Conservation (phyloP, 2,329 filamentous ascomycete genomes). For the Pyricularia pennisetigena region DNA sequence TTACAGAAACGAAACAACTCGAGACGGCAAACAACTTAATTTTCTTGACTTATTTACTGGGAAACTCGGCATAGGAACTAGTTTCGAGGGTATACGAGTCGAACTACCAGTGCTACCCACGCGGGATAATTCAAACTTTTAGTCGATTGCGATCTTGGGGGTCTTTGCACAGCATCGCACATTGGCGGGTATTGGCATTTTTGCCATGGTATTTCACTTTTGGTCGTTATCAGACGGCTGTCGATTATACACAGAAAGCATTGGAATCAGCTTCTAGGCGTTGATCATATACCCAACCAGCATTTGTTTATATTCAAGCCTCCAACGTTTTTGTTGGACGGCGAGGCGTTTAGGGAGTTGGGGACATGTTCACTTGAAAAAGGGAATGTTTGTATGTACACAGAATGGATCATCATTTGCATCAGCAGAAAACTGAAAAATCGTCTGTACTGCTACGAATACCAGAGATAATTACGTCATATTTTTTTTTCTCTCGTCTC, state of each 20-base stretch:
- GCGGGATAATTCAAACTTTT: no score
- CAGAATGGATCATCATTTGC: background rate
- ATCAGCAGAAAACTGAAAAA: background rate
- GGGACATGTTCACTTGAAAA: background rate
- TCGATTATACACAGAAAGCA: background rate
- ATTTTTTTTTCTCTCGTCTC: background rate
- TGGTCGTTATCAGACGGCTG: background rate
- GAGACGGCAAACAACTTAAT: background rate
- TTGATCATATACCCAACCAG: slow-evolving; percentile 1
- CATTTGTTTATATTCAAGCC: background rate
- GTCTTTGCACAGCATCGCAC: background rate
- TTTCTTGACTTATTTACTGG: background rate
- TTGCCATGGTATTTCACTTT: background rate
- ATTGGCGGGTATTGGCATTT: background rate
- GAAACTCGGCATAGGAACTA: background rate
- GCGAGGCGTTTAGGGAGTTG: background rate
- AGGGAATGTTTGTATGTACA: background rate
- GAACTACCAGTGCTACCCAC: background rate
- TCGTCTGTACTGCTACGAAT: background rate
- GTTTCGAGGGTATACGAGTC: background rate
- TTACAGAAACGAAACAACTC: background rate
- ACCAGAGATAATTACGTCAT: background rate
- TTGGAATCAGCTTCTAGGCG: background rate
- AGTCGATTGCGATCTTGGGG: background rate
- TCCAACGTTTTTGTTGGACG: background rate